phyloP scores from a whole-genome alignment of 2,329 filamentous ascomycete species.

The Pseudogymnoascus sp. region DNA sequence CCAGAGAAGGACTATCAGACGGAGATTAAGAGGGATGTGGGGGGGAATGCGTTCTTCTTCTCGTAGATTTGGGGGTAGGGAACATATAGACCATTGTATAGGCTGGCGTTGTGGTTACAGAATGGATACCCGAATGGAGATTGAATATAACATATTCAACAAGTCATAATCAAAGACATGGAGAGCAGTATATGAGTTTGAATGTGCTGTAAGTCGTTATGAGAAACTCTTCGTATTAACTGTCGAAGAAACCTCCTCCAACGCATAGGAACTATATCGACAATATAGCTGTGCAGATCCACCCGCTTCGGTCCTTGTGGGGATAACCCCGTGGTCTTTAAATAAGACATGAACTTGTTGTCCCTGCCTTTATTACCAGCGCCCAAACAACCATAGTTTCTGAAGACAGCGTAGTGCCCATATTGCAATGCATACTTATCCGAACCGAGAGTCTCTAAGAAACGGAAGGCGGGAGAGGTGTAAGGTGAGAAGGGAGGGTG shows the following conservation, averaged over 20 bases:
- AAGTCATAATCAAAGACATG: background rate
- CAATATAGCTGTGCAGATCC: too few relatives aligned
- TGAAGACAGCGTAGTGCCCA: too few relatives aligned
- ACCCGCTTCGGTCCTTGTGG: too few relatives aligned
- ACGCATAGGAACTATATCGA: too few relatives aligned
- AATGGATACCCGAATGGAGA: background rate
- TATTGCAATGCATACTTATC: too few relatives aligned
- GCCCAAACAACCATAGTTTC: too few relatives aligned
- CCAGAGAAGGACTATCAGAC: constrained; percentile 77
- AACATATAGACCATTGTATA: background rate
- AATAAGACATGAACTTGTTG: too few relatives aligned
- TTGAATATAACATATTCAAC: background rate
- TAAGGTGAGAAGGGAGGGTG: too few relatives aligned
- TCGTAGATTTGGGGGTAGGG: constrained; percentile 31
- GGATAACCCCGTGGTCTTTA: too few relatives aligned
- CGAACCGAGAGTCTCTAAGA: too few relatives aligned
- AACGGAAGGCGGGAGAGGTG: too few relatives aligned
- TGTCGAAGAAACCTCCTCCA: background rate
- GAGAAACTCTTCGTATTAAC: background rate
- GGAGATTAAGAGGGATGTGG: constrained; percentile 71
- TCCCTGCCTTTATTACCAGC: too few relatives aligned
- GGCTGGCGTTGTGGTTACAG: background rate
- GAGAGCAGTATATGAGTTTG: background rate
- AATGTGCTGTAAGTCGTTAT: background rate
- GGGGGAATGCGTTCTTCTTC: constrained; percentile 93